Conservation (phyloP, 2,329 filamentous ascomycete genomes). For the Aspergillus sp. region DNA sequence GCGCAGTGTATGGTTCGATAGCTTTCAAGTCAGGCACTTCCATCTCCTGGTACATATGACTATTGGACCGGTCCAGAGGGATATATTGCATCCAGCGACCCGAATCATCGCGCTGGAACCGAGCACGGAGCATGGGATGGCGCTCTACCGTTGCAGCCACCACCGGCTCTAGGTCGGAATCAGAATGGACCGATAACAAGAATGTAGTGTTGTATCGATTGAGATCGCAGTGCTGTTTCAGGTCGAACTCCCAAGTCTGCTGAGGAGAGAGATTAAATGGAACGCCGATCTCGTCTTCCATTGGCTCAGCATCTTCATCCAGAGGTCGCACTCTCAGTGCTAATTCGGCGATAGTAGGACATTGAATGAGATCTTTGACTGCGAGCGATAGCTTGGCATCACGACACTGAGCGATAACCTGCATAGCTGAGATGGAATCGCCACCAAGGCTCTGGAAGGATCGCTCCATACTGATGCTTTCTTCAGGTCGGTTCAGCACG, state of each 20-base stretch:
- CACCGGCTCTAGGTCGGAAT: not conserved
- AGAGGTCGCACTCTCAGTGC: not conserved
- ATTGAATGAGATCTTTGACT: not conserved
- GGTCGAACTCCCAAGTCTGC: not conserved
- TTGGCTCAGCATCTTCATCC: not conserved
- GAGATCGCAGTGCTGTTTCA: not conserved
- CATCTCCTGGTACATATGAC: not conserved
- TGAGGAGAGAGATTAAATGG: not conserved
- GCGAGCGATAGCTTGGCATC: not conserved
- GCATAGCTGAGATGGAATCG: conserved; percentile 20
- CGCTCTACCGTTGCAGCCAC: not conserved
- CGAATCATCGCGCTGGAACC: not conserved
- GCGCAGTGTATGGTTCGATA: not conserved
- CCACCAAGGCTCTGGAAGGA: conserved; percentile 42
- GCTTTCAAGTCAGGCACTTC: not conserved
- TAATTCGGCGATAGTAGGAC: not conserved
- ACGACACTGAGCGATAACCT: conserved; percentile 12
- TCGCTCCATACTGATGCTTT: conserved; percentile 52
- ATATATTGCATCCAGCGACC: not conserved
- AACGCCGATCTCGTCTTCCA: not conserved
- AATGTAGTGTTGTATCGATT: conserved; percentile 2
- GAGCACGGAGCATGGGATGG: not conserved
- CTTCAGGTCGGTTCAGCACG: conserved; percentile 46
- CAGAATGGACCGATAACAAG: not conserved
- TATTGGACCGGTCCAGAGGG: not conserved